These are phyloP conservation scores for Nicotiana sylvestris DNA, from an alignment of 257 asterid genomes.

Conservation along the genomic window DNA sequence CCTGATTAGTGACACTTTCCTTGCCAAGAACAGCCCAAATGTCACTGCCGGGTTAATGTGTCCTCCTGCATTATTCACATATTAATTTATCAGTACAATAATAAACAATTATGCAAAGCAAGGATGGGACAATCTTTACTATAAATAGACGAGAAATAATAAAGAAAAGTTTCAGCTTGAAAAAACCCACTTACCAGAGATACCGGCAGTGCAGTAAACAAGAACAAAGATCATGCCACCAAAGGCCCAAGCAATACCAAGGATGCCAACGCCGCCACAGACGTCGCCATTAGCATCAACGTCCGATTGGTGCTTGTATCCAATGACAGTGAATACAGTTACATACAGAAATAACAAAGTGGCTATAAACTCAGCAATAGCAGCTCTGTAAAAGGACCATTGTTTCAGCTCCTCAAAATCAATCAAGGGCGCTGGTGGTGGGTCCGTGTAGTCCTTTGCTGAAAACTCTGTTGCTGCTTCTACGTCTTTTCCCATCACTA, in stretches of 20 bases:
- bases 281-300: not conserved
- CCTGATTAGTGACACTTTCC: slow-evolving; percentile 42
- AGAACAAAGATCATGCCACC: slow-evolving; percentile 15
- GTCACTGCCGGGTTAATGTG: slow-evolving; percentile 56
- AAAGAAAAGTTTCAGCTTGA: too few relatives aligned
- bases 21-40: slow-evolving; percentile 41
- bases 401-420: slow-evolving; percentile 12
- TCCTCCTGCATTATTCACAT: slow-evolving; percentile 24
- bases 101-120: too few relatives aligned
- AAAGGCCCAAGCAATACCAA: slow-evolving; percentile 27
- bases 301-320: slow-evolving; percentile 12
- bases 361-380: slow-evolving; percentile 25
- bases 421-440: slow-evolving; percentile 17
- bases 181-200: slow-evolving; percentile 28
- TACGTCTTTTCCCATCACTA: slow-evolving; percentile 11
- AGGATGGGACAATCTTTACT: too few relatives aligned
- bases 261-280: slow-evolving; percentile 23
- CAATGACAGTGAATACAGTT: slow-evolving; percentile 22
- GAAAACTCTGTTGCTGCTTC: slow-evolving; percentile 8
- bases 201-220: slow-evolving; percentile 25
- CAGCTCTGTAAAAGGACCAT: slow-evolving; percentile 23
- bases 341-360: slow-evolving; percentile 20
- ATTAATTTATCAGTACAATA: not conserved
- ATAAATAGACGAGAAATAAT: too few relatives aligned
- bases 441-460: slow-evolving; percentile 22